phyloP scores from a whole-genome alignment of 805 yeast species.

The Wickerhamomyces xylosicus region DNA sequence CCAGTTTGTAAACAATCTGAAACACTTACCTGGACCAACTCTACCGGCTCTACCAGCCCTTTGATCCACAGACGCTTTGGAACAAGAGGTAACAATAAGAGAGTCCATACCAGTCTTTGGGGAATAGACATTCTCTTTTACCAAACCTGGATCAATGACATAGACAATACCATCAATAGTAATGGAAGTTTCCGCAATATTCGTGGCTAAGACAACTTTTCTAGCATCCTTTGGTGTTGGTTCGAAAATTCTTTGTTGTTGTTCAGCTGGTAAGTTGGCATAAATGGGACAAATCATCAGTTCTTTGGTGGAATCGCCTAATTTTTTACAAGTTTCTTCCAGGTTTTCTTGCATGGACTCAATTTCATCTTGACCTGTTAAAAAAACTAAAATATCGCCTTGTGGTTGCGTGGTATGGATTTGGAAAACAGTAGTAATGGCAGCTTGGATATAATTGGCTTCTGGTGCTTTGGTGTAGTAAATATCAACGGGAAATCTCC shows the following conservation, averaged over 20 bases:
- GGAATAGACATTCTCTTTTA: slow-evolving; percentile 83
- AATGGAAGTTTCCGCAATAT: slow-evolving; percentile 93
- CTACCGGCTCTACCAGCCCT: slow-evolving; percentile 98
- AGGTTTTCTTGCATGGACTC: slow-evolving; percentile 70
- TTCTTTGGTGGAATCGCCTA: slow-evolving; percentile 44
- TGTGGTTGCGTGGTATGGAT: slow-evolving; percentile 64
- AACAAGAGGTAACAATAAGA: slow-evolving; percentile 76
- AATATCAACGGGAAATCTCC: slow-evolving; percentile 86
- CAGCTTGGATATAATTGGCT: slow-evolving; percentile 83
- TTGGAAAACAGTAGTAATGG: slow-evolving; percentile 77
- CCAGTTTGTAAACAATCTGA: slow-evolving; percentile 76
- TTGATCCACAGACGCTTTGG: slow-evolving; percentile 93
- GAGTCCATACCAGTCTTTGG: slow-evolving; percentile 86
- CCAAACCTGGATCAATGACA: slow-evolving; percentile 92
- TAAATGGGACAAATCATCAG: slow-evolving; percentile 79
- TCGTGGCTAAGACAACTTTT: slow-evolving; percentile 89
- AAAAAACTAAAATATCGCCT: slow-evolving; percentile 83
- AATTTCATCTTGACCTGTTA: slow-evolving; percentile 96
- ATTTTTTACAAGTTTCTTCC: slow-evolving; percentile 48
- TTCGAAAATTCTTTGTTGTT: slow-evolving; percentile 74
- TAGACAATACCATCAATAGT: slow-evolving; percentile 94
- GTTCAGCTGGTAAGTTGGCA: slow-evolving; percentile 81
- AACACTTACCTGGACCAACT: slow-evolving; percentile 94
- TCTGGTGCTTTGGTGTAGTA: slow-evolving; percentile 81
- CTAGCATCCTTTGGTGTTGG: slow-evolving; percentile 73